Evolutionary conservation across 2,329 filamentous ascomycete genomes (phyloP), one percentile per base, ranked within the genome.

Genomic region (Cytospora mali): DNA sequence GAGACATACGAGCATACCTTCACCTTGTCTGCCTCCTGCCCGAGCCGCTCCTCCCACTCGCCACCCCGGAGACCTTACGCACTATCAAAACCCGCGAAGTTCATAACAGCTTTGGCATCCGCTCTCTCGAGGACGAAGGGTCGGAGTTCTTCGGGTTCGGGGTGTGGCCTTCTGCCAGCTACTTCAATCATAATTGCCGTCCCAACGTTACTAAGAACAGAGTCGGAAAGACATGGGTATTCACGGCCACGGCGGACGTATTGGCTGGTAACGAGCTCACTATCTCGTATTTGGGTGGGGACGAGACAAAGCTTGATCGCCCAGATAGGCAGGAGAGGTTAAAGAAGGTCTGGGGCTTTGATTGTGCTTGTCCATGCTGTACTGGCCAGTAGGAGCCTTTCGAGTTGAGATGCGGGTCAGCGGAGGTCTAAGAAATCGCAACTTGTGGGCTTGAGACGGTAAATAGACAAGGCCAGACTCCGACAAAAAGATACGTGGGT

Each of bases 101-200:
- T 14, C 63, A 62, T 29, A 65, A 65, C 39, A 65, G 63, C 53
- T 65, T 65, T 6, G 63, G 63, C 25, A 65, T 65, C 25, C 60
- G 63, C 21, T 65, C 63, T 6, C 53, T 65, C 23, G 63, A 65
- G 11, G 61, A 65, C 28, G 63, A 53, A 6, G 63, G 63, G 13
- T 60, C 60, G 6, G 63, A 65, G 56, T 65, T 65, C 52, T 65
- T 65, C 7, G 63, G 63, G 5, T 65, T 50, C 29, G 63, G 63
- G 1, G 56, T 62, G 6, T 65, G 63, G 63, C 63, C 63, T 2
- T 60, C 51, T 4, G 63, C 63, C 3, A 63, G 60, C 53, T 65
- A 57, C 35, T 65, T 65, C 56, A 65, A 65, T 50, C 63, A 65
- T 31, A 63, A 58, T 39, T 65, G 63, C 18, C 21, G 35, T 16